Conservation (phyloP, 306 rosid species). For the Prunus padus region DNA sequence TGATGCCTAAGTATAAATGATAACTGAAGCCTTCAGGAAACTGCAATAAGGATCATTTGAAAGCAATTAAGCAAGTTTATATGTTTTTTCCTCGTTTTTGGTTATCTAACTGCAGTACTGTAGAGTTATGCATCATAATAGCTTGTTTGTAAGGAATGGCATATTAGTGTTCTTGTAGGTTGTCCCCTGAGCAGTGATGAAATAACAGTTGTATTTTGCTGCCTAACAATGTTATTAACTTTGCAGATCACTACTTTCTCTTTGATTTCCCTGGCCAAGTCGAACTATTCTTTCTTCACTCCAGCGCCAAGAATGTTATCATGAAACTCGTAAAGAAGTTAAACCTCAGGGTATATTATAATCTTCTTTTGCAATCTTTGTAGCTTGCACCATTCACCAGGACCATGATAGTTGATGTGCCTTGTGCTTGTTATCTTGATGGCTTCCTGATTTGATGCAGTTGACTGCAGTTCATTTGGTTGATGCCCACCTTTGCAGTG, state of each 20-base stretch:
- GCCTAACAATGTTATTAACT: slow-evolving; percentile 25
- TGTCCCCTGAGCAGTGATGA: neutral
- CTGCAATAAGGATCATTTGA: neutral
- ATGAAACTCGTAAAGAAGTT: slow-evolving; percentile 74
- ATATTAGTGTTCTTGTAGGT: neutral
- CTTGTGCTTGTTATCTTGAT: slow-evolving; percentile 24
- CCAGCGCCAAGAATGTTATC: slow-evolving; percentile 76
- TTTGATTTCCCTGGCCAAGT: slow-evolving; percentile 99
- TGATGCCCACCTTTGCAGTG: slow-evolving; percentile 95
- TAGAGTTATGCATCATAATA: neutral
- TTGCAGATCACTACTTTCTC: slow-evolving; percentile 92
- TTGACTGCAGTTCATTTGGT: slow-evolving; percentile 89
- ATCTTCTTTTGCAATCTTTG: slow-evolving; percentile 21
- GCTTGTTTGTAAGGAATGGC: neutral
- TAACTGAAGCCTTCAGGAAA: neutral
- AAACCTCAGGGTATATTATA: slow-evolving; percentile 62
- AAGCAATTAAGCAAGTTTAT: neutral
- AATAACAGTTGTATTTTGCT: slow-evolving; percentile 8
- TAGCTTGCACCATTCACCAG: slow-evolving; percentile 6
- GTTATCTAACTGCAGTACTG: neutral
- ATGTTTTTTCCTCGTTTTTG: neutral
- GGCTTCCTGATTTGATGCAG: slow-evolving; percentile 57
- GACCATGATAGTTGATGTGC: slow-evolving; percentile 1
- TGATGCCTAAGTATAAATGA: neutral
- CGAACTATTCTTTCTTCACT: slow-evolving; percentile 82